Conservation (phyloP, 78 protist species). For the Dictyostelium intermedium region DNA sequence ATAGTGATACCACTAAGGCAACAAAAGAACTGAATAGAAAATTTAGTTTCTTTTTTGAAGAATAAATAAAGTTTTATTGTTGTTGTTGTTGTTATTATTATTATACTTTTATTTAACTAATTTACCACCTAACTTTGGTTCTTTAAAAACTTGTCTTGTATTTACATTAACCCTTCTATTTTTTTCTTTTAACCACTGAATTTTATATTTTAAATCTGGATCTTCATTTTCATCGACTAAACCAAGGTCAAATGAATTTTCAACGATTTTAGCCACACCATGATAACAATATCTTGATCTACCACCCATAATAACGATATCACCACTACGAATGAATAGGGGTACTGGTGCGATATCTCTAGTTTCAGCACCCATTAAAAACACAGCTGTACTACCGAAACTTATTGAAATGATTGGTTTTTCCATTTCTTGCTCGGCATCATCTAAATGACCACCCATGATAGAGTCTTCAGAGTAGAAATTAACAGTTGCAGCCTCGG, state of each 20-base stretch:
- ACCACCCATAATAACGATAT: conserved; percentile 83
- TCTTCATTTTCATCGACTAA: conserved; percentile 15
- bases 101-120: background rate
- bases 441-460: conserved; percentile 86
- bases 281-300: conserved; percentile 81
- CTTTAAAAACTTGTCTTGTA: conserved; percentile 84
- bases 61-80: background rate
- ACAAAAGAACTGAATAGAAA: background rate
- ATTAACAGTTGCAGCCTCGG: conserved; percentile 79
- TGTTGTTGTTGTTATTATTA: background rate
- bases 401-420: conserved; percentile 78
- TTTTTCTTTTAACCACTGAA: conserved; percentile 69
- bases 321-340: conserved; percentile 71
- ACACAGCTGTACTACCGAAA: conserved; percentile 79
- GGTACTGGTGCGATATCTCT: conserved; percentile 75
- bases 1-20: too few species aligned
- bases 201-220: conserved; percentile 8
- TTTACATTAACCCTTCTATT: conserved; percentile 74
- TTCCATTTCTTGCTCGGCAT: conserved; percentile 84
- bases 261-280: conserved; percentile 80
- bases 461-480: conserved; percentile 77
- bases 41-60: background rate
- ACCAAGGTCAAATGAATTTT: conserved; percentile 30
- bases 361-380: conserved; percentile 79
- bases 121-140: conserved; percentile 40